Evolutionary conservation across 2,329 filamentous ascomycete species (phyloP).

Genomic region (Diplodia mutila): DNA sequence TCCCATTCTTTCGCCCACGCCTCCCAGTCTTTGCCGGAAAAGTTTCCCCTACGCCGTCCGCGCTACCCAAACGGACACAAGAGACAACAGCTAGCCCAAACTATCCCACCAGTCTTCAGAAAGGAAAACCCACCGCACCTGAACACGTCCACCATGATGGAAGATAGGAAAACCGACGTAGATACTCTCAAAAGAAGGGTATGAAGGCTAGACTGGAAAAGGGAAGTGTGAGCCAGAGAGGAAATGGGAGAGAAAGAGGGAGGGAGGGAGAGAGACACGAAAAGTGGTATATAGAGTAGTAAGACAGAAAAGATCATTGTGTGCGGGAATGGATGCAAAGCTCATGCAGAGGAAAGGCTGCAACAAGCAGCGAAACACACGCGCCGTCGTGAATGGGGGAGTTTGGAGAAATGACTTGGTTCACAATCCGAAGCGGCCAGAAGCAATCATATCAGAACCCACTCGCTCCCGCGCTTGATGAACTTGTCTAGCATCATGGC

Average conservation of each 20-base stretch:
- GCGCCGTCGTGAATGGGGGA: constrained; percentile 32
- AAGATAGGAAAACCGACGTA: constrained; percentile 4
- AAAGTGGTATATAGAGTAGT: constrained; percentile 15
- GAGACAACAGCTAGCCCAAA: constrained; percentile 30
- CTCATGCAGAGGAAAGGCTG: constrained; percentile 23
- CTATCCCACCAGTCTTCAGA: constrained; percentile 35
- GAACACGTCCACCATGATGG: constrained; percentile 7
- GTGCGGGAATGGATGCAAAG: constrained; percentile 2
- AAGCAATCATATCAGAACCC: constrained; percentile 67
- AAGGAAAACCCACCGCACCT: constrained; percentile 36
- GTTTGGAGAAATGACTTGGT: constrained; percentile 34
- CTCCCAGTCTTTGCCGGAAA: constrained; percentile 26
- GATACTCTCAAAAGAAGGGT: constrained; percentile 25
- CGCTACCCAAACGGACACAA: constrained; percentile 25
- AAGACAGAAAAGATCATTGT: constrained; percentile 19
- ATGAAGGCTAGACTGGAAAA: not conserved
- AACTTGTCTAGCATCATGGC: constrained; percentile 90
- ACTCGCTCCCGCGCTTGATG: constrained; percentile 94
- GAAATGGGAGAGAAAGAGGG: not conserved
- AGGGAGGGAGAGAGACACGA: constrained; percentile 29
- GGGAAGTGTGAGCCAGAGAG: not conserved
- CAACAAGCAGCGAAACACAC: constrained; percentile 29
- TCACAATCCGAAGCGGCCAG: constrained; percentile 31
- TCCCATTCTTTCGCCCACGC: constrained; percentile 38
- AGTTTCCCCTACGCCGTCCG: constrained; percentile 33